A percentile compares a stretch with the other conserved stretches of the same genome.
phyloP scores from a whole-genome alignment of 2,329 filamentous ascomycete species.

The Colletotrichum tropicicola region DNA sequence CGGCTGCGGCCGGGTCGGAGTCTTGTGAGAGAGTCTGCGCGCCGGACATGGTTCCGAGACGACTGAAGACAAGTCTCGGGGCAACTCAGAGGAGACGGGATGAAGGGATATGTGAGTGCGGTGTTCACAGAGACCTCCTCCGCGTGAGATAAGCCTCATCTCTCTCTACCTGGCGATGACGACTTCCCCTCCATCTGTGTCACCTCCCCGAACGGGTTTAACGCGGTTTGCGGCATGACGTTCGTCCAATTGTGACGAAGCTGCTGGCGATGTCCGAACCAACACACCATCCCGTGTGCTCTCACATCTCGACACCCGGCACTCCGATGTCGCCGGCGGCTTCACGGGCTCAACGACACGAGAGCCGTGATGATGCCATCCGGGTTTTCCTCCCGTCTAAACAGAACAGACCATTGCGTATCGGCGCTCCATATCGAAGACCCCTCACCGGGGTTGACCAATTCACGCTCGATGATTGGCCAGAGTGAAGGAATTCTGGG shows the following conservation, averaged over 20 bases:
- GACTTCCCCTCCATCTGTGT: background rate
- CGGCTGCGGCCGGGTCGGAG: no score
- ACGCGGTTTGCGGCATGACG: constrained; percentile 10
- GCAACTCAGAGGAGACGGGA: no score
- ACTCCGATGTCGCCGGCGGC: background rate
- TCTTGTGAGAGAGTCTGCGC: no score
- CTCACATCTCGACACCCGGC: background rate
- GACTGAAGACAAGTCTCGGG: no score
- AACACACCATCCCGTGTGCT: background rate
- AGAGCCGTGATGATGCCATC: background rate
- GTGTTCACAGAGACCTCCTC: no score
- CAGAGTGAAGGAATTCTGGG: constrained; percentile 1
- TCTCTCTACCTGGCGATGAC: no score
- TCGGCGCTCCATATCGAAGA: background rate
- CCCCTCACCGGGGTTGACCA: constrained; percentile 10
- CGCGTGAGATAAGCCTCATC: background rate
- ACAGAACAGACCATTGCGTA: constrained; percentile 22
- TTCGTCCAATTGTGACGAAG: constrained; percentile 1
- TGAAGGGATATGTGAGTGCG: background rate
- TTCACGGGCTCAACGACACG: background rate
- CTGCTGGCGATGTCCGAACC: background rate
- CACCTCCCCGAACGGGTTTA: constrained; percentile 18
- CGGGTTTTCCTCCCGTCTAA: constrained; percentile 1
- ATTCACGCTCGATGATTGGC: constrained; percentile 19
- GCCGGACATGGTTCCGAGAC: background rate